Evolutionary conservation across 805 yeast species (phyloP), one percentile per base, ranked within the genome.

Genomic region (Candida chauliodis): DNA sequence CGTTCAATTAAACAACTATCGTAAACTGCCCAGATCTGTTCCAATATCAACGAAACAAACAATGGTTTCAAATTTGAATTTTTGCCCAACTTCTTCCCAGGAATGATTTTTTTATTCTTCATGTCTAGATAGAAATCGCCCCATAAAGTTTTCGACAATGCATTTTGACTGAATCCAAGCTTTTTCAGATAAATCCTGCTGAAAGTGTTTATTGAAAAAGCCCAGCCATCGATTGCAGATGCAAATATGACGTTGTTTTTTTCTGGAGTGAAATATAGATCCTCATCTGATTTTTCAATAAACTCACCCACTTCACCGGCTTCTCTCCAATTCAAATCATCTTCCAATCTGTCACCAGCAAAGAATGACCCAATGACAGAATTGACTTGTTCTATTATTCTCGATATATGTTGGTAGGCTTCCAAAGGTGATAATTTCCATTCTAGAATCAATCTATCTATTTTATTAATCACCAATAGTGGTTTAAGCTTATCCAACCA

Each of bases 171-270:
- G 48, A 91, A 83, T 0, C 95, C 96, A 14, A 91, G 66, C 51
- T 88, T 88, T 34, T 78, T 77, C 62, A 84, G 93, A 56, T 88
- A 87, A 23, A 93, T 79, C 41, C 84, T 81, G 6, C 96, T 85
- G 60, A 93, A 85, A 48, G 93, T 96, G 36, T 86, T 78, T 35
- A 93, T 71, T 30, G 87, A 84, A 59, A 93, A 93, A 1, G 98
- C 99, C 98, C 99, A 93, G 9, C 98, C 98, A 62, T 93, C 99
- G 14, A 84, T 71, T 1, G 99, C 99, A 20, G 78, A 73, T 0
- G 95, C 91, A 66, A 91, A 91, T 0, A 91, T 78, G 4, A 91
- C 96, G 53, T 91, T 91, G 55, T 88, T 88, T 47, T 78, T 75
- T 36, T 83, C 85, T 0, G 99, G 99, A 13, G 86, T 73, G 46